These are phyloP conservation scores for Sarocladiaceae sp. DNA, from an alignment of 2,329 filamentous ascomycete species.

Conservation along the genomic window DNA sequence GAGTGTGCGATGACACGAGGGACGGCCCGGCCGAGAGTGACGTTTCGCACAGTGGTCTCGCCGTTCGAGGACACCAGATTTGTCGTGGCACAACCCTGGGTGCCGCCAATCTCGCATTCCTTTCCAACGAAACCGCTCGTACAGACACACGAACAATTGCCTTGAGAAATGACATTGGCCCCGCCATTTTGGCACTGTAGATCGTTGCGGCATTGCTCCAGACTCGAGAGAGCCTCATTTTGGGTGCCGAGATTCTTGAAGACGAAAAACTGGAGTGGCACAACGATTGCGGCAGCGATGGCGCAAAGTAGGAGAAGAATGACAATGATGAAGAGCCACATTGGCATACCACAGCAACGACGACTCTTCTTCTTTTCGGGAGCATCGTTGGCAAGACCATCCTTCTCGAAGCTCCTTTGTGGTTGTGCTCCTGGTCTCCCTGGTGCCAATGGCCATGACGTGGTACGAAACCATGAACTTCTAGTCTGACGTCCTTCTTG, in stretches of 20 bases:
- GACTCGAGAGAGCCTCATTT: slow-evolving; percentile 30
- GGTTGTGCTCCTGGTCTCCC: slow-evolving; percentile 17
- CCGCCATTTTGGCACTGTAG: slow-evolving; percentile 77
- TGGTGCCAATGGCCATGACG: slow-evolving; percentile 46
- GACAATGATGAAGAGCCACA: slow-evolving; percentile 70
- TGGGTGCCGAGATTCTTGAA: slow-evolving; percentile 42
- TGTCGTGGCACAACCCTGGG: slow-evolving; percentile 50
- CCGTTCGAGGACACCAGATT: slow-evolving; percentile 36
- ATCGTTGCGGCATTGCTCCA: slow-evolving; percentile 54
- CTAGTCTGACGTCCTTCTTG: slow-evolving; percentile 41
- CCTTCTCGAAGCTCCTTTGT: slow-evolving; percentile 10
- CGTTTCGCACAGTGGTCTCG: slow-evolving; percentile 48
- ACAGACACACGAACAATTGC: slow-evolving; percentile 80
- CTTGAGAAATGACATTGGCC: slow-evolving; percentile 63
- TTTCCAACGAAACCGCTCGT: slow-evolving; percentile 75
- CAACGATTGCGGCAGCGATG: slow-evolving; percentile 74
- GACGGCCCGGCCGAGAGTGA: slow-evolving; percentile 76
- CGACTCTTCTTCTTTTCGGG: slow-evolving; percentile 37
- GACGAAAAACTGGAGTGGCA: slow-evolving; percentile 68
- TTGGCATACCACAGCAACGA: slow-evolving; percentile 77
- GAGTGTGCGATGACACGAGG: slow-evolving; percentile 67
- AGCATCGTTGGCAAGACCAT: slow-evolving; percentile 16
- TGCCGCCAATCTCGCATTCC: slow-evolving; percentile 43
- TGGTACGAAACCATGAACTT: slow-evolving; percentile 37
- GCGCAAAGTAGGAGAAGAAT: slow-evolving; percentile 64